Evolutionary conservation across 345 rosid genomes (phyloP).

Genomic region (Turritis glabra): DNA sequence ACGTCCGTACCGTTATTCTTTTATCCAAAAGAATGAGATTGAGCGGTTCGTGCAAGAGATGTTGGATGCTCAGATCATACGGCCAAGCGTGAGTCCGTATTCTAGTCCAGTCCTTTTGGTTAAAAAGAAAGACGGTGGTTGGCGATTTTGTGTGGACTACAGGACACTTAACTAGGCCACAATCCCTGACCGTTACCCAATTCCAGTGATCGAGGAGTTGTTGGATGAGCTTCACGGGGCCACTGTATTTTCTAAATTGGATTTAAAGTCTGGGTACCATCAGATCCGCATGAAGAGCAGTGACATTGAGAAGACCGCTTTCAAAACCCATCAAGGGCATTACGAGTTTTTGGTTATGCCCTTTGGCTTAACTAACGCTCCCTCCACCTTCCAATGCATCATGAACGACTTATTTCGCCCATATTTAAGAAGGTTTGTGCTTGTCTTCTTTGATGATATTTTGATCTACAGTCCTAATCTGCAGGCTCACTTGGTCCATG

Average conservation of each 20-base stretch:
- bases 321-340: fast-evolving
- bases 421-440: fast-evolving
- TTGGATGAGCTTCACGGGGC: not conserved
- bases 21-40: too few relatives aligned
- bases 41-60: too few relatives aligned
- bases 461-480: fast-evolving
- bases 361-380: not conserved
- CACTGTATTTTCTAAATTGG: not conserved
- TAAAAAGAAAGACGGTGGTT: too few relatives aligned
- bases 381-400: fast-evolving
- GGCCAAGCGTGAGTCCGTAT: too few relatives aligned
- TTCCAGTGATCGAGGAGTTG: not conserved
- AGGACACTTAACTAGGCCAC: not conserved
- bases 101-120: too few relatives aligned
- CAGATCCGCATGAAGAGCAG: not conserved
- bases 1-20: too few relatives aligned
- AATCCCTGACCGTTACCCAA: not conserved
- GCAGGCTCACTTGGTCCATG: fast-evolving
- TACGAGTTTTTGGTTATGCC: not conserved
- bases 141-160: too few relatives aligned
- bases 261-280: not conserved
- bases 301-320: not conserved
- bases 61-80: too few relatives aligned
- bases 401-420: not conserved
- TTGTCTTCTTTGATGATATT: not conserved